Evolutionary conservation across 73 alveolate genomes (phyloP).

Genomic region (Paramecium bursaria): DNA sequence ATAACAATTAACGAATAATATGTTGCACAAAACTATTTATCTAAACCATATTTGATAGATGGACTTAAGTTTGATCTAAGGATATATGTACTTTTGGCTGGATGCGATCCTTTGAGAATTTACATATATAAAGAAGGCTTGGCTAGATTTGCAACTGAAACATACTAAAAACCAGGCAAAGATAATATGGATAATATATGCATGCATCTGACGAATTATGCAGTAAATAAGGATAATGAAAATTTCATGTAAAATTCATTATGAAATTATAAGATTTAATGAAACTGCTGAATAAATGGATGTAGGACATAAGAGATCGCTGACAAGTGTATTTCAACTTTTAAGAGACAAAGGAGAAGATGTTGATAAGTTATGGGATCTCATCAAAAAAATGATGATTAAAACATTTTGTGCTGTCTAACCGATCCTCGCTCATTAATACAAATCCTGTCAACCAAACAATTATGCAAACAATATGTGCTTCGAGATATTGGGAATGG

Average conservation of each 20-base stretch:
- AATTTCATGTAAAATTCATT: constrained; percentile 68
- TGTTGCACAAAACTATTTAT: constrained; percentile 87
- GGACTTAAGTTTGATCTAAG: constrained; percentile 90
- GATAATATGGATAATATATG: constrained; percentile 76
- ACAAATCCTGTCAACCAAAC: constrained; percentile 75
- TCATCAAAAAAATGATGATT: constrained; percentile 73
- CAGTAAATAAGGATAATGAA: constrained; percentile 85
- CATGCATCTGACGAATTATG: constrained; percentile 95
- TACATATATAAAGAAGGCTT: constrained; percentile 94
- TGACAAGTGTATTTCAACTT: constrained; percentile 70
- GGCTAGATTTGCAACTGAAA: constrained; percentile 87
- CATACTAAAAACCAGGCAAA: constrained; percentile 76
- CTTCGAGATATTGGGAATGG: constrained; percentile 76
- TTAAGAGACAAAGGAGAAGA: constrained; percentile 74
- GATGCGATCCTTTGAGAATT: constrained; percentile 92
- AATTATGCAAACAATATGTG: constrained; percentile 74
- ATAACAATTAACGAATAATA: constrained; percentile 80
- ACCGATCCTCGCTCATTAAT: constrained; percentile 75
- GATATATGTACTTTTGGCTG: constrained; percentile 90
- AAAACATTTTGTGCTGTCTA: constrained; percentile 76
- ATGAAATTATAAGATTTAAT: constrained; percentile 49
- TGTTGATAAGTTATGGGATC: constrained; percentile 65
- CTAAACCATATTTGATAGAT: constrained; percentile 93
- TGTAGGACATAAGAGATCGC: constrained; percentile 80
- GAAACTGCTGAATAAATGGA: constrained; percentile 70